Base-by-base conservation (phyloP, 75 land plant genomes). In the Selaginella tamariscina region DNA sequence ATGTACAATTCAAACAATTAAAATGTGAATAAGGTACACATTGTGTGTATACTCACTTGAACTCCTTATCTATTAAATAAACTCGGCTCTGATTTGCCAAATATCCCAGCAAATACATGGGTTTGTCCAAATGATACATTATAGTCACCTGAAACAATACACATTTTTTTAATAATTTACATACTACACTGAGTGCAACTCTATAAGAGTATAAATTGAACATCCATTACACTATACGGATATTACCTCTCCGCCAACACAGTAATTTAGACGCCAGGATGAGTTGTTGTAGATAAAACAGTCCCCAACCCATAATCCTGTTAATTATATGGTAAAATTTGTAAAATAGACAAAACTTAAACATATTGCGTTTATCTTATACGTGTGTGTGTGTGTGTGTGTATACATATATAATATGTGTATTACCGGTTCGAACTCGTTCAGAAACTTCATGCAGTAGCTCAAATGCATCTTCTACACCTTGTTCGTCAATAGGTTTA, bases 251-350 rank as follows among this genome's bases (percentile, higher is more conserved):
- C 98, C 98, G 68, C 98, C 98, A 80, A 94, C 98, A 76, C 96
- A 94, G 71, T 94, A 94, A 72, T 90, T 94, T 2, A 94, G 91
- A 28, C 91, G 73, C 91, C 88, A 89, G 27, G 96, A 70, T 33
- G 98, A 94, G 64, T 94, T 94, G 78, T 85, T 94, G 77, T 94
- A 94, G 65, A 94, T 94, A 71, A 94, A 94, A 72, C 98, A 94
- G 67, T 94, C 98, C n/a, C 98, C 98, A 71, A 94, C 98, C 98
- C 98, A 94, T 31, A 94, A 32, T 55, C 98, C 98, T n/a, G n/a
- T n/a, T n/a, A n/a, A n/a, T n/a, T n/a, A n/a, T n/a, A n/a, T n/a
- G n/a, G n/a, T n/a, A n/a, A n/a, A n/a, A n/a, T n/a, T n/a, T n/a
- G n/a, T n/a, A n/a, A n/a, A n/a, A n/a, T n/a, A n/a, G n/a, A n/a